Conservation (phyloP, 768 basidiomycete species). For the Pulveroboletus sp. region DNA sequence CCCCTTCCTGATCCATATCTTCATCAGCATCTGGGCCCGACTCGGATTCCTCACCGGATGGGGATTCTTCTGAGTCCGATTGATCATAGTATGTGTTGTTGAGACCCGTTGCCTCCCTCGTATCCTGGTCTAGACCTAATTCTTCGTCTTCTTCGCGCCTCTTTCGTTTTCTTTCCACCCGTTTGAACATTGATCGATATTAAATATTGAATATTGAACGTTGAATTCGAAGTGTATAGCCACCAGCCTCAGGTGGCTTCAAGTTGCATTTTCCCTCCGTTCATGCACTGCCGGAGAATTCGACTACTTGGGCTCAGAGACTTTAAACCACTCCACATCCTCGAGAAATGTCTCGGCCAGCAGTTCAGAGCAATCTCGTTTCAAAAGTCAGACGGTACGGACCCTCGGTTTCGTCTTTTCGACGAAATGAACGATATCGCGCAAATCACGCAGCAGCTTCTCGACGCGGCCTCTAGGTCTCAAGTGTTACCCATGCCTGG, state of each 20-base stretch:
- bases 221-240: conserved; percentile 15
- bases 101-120: conserved; percentile 61
- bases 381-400: not conserved
- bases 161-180: conserved; percentile 63
- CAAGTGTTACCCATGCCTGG: conserved; percentile 19
- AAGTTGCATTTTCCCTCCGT: conserved; percentile 25
- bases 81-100: conserved; percentile 78
- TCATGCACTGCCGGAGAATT: conserved; percentile 28
- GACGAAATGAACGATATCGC: conserved; percentile 10
- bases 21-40: conserved; percentile 20
- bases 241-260: too few species aligned
- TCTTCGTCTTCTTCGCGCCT: conserved; percentile 64
- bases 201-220: too few species aligned
- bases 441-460: conserved; percentile 30
- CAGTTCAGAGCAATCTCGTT: conserved; percentile 1
- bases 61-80: conserved; percentile 43
- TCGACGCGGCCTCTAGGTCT: conserved; percentile 33
- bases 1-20: conserved; percentile 24
- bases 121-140: conserved; percentile 61
- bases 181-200: conserved; percentile 70
- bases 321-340: conserved; percentile 11
- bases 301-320: conserved; percentile 19
- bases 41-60: conserved; percentile 30
- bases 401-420: not conserved
- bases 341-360: conserved; percentile 7